Evolutionary conservation across 2,329 filamentous ascomycete genomes (phyloP), one percentile per base, ranked within the genome.

Genomic region (Hyphodiscus sp.): DNA sequence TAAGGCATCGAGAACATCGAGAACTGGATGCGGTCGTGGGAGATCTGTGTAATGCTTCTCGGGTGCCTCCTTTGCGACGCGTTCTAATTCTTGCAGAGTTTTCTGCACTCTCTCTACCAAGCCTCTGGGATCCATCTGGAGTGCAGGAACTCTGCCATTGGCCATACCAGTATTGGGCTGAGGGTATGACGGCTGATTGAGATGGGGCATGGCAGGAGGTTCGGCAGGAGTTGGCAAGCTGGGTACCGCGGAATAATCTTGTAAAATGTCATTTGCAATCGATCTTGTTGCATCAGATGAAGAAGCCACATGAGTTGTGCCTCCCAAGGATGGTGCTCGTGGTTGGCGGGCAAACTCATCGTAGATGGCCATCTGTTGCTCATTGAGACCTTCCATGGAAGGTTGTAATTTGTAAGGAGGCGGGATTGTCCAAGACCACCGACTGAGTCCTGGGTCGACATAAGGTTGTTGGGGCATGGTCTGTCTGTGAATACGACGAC

Each of bases 361-460:
- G 66, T 99, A 99, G 23, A 99, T 95, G 11, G 89, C 89, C 75
- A 97, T 82, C 66, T 99, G 94, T 64, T 96, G 90, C 20, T 87
- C 79, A 65, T 96, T 97, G 49, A 99, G 74, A 4, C 92, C 92
- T 49, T 80, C 80, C 16, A 71, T 70, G 56, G 69, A 80, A 13
- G 89, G 85, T 41, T 87, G 86, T 61, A 96, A 82, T 65, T 94
- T 91, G 74, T 90, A 99, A 0, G 94, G 94, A 61, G 94, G 89
- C 0, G 92, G 92, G 58, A 99, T 96, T 43, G 91, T 91, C 71
- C 90, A 87, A 8, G 91, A 88, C 91, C 92, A 99, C 49, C 90
- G 85, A 67, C 86, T 96, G 62, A 96, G 82, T 19, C 81, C 81
- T 2, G 83, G 81, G 63, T 95, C 89, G 58, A 91, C 83, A 68